A percentile compares a stretch with the other conserved stretches of the same genome.
phyloP scores from a whole-genome alignment of 768 basidiomycete genomes.

The Tulasnella sp. region DNA sequence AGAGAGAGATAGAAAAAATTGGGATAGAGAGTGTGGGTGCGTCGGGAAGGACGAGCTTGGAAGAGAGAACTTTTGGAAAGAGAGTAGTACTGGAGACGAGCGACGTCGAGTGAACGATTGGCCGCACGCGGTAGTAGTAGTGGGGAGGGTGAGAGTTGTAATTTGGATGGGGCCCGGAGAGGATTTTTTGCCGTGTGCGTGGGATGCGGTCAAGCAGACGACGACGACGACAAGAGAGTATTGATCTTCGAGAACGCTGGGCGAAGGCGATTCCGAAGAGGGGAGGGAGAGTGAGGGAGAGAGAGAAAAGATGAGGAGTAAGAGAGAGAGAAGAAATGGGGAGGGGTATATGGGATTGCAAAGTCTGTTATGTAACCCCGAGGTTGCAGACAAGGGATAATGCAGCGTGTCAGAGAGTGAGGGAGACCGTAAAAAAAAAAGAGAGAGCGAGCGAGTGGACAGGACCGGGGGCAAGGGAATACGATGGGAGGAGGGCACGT shows the following conservation, averaged over 20 bases:
- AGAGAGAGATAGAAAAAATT: background rate
- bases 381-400: background rate
- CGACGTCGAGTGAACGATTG: conserved; percentile 13
- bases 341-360: background rate
- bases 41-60: too few relatives aligned
- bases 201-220: background rate
- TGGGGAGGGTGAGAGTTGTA: too few relatives aligned
- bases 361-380: background rate
- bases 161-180: too few relatives aligned
- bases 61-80: background rate
- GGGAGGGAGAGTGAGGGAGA: background rate
- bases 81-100: background rate
- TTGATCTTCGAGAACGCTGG: background rate
- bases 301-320: background rate
- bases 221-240: background rate
- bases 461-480: too few relatives aligned
- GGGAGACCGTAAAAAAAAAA: too few relatives aligned
- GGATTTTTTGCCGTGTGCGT: background rate
- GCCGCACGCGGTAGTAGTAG: background rate
- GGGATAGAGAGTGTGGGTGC: background rate
- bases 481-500: too few relatives aligned
- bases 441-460: too few relatives aligned
- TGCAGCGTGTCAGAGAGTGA: conserved; percentile 3
- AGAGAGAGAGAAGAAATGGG: background rate
- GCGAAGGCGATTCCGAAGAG: background rate